Conservation (phyloP, 2,329 filamentous ascomycete species). For the Colletotrichum incanum region DNA sequence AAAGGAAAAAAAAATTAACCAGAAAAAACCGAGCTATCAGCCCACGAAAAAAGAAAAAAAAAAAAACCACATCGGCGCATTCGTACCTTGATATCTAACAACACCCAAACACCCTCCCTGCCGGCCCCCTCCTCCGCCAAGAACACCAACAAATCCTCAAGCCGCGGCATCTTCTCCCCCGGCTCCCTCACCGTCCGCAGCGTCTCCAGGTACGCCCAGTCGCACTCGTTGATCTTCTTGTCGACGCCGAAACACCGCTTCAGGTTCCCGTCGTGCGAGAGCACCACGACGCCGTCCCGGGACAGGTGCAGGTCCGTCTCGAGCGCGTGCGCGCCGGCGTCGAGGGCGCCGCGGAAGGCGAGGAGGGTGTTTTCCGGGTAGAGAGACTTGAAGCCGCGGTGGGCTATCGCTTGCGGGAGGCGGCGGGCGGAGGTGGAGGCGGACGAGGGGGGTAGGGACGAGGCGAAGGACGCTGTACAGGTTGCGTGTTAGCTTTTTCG, state of each 20-base stretch:
- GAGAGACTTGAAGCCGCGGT: conserved; percentile 83
- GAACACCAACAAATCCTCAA: conserved; percentile 82
- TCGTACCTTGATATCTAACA: conserved; percentile 89
- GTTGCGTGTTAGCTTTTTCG: not conserved
- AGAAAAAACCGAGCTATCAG: too few species aligned
- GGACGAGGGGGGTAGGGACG: conserved; percentile 49
- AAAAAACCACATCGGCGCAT: not conserved
- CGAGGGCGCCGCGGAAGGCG: conserved; percentile 82
- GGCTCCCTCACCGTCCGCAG: conserved; percentile 79
- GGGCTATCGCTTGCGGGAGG: conserved; percentile 81
- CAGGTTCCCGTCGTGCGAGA: conserved; percentile 86
- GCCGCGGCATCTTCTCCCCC: conserved; percentile 79
- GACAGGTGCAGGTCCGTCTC: conserved; percentile 92
- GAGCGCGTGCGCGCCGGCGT: conserved; percentile 83
- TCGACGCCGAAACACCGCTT: conserved; percentile 87
- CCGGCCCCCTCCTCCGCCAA: conserved; percentile 75
- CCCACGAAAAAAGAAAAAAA: not conserved
- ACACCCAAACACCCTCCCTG: conserved; percentile 80
- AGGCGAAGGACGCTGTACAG: conserved; percentile 53
- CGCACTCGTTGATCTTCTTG: conserved; percentile 80
- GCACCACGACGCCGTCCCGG: conserved; percentile 85
- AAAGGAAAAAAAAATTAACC: too few species aligned
- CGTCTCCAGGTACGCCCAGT: conserved; percentile 81
- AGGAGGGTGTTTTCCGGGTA: conserved; percentile 90
- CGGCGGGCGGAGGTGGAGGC: conserved; percentile 39